phyloP scores from a whole-genome alignment of 129 eudicot genomes.

The Lactuca saligna region DNA sequence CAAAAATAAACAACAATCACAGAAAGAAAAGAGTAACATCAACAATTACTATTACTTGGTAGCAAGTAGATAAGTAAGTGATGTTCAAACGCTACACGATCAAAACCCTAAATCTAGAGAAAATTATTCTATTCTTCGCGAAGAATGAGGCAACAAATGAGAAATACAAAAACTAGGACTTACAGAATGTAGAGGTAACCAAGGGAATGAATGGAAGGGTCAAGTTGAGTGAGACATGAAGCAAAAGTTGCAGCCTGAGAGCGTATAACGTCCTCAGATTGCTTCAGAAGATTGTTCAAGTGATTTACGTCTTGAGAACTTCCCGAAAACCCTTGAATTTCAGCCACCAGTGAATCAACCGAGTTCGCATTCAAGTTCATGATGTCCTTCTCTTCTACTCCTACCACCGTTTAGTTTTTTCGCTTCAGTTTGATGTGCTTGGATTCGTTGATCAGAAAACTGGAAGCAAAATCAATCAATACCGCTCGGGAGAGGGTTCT shows the following conservation, averaged over 20 bases:
- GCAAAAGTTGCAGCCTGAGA: slow-evolving; percentile 57
- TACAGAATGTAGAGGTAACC: slow-evolving; percentile 84
- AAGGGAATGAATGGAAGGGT: slow-evolving; percentile 78
- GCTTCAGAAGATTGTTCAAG: slow-evolving; percentile 58
- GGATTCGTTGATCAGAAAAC: slow-evolving; percentile 12
- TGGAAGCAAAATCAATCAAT: slow-evolving; percentile 12
- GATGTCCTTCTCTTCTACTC: slow-evolving; percentile 12
- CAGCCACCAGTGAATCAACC: slow-evolving; percentile 56
- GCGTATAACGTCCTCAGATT: slow-evolving; percentile 53
- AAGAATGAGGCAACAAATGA: background rate
- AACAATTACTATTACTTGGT: background rate
- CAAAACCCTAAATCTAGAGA: slow-evolving; percentile 19
- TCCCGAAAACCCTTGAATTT: slow-evolving; percentile 70
- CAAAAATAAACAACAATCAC: background rate
- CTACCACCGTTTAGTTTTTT: background rate
- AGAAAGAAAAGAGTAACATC: background rate
- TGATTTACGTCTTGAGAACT: slow-evolving; percentile 41
- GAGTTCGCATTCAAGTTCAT: slow-evolving; percentile 49
- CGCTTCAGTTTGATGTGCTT: slow-evolving; percentile 1
- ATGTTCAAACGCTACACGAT: background rate
- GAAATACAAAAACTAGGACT: slow-evolving; percentile 15
- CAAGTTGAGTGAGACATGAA: slow-evolving; percentile 53
- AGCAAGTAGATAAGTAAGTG: background rate
- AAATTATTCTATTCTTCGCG: background rate
- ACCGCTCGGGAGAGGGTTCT: slow-evolving; percentile 9